Conservation (phyloP, 257 asterid genomes). For the Echium plantagineum region DNA sequence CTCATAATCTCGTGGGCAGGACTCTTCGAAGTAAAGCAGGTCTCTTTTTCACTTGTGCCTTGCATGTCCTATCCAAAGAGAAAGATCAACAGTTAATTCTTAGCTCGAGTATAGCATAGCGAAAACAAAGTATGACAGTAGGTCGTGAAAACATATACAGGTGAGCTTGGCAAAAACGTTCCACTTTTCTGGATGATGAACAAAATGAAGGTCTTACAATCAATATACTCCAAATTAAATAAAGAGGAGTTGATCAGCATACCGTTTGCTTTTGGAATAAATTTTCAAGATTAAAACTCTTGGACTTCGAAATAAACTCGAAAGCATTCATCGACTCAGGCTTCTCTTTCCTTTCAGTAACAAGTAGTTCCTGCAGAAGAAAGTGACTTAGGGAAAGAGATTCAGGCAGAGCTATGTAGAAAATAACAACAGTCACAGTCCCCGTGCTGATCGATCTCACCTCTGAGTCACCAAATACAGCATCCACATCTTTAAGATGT, state of each 20-base stretch:
- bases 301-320: constrained; percentile 72
- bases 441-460: constrained; percentile 18
- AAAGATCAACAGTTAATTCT: background rate
- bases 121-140: too few relatives aligned
- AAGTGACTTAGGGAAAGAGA: too few relatives aligned
- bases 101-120: too few relatives aligned
- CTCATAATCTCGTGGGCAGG: constrained; percentile 65
- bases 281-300: constrained; percentile 65
- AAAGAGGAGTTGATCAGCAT: constrained; percentile 10
- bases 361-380: constrained; percentile 45
- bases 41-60: constrained; percentile 59
- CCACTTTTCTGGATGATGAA: background rate
- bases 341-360: constrained; percentile 62
- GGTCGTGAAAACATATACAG: too few relatives aligned
- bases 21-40: constrained; percentile 54
- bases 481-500: constrained; percentile 64
- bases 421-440: background rate
- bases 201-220: background rate
- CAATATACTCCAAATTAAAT: background rate
- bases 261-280: constrained; percentile 56
- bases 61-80: constrained; percentile 16
- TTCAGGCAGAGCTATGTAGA: background rate
- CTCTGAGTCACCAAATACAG: constrained; percentile 56
- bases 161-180: too few relatives aligned
- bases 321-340: constrained; percentile 79